Percentiles rank a stretch among this genome's conserved stretches.
These are phyloP conservation scores for Populus nigra DNA, from an alignment of 345 rosid species.

Conservation along the genomic window DNA sequence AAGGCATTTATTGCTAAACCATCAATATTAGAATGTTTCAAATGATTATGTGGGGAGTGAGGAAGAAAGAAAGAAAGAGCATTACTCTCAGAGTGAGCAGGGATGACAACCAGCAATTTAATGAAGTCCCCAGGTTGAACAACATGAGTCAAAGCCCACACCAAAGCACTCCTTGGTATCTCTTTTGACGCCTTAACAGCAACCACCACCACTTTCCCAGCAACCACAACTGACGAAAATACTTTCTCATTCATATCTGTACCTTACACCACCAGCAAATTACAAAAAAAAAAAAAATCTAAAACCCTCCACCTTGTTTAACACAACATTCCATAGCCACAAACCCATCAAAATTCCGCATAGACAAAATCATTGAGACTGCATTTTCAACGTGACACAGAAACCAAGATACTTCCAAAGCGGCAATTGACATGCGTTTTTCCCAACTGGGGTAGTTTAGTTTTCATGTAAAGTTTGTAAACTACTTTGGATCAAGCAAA, in stretches of 20 bases:
- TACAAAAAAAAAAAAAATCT: slow-evolving; percentile 14
- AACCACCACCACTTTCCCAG: slow-evolving; percentile 73
- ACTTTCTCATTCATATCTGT: slow-evolving; percentile 30
- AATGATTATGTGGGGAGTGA: too few relatives aligned
- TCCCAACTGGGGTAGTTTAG: background rate
- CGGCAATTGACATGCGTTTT: slow-evolving; percentile 19
- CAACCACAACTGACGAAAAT: slow-evolving; percentile 30
- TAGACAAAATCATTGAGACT: slow-evolving; percentile 3
- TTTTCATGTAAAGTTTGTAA: background rate
- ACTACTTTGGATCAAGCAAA: slow-evolving; percentile 32
- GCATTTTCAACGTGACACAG: slow-evolving; percentile 33
- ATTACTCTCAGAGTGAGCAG: slow-evolving; percentile 61
- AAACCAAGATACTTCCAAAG: slow-evolving; percentile 44
- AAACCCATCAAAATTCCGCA: slow-evolving; percentile 30
- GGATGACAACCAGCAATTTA: slow-evolving; percentile 73
- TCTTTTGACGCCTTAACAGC: slow-evolving; percentile 93
- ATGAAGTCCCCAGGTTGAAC: slow-evolving; percentile 95
- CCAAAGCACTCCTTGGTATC: slow-evolving; percentile 73
- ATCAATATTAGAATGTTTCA: background rate
- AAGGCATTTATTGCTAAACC: background rate
- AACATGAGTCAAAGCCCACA: slow-evolving; percentile 98
- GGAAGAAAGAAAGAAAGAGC: background rate
- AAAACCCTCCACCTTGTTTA: slow-evolving; percentile 22
- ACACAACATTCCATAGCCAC: slow-evolving; percentile 26
- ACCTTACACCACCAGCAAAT: background rate